Conservation (phyloP, 352 stramenopile genomes). For the Pythium folliculosum region DNA sequence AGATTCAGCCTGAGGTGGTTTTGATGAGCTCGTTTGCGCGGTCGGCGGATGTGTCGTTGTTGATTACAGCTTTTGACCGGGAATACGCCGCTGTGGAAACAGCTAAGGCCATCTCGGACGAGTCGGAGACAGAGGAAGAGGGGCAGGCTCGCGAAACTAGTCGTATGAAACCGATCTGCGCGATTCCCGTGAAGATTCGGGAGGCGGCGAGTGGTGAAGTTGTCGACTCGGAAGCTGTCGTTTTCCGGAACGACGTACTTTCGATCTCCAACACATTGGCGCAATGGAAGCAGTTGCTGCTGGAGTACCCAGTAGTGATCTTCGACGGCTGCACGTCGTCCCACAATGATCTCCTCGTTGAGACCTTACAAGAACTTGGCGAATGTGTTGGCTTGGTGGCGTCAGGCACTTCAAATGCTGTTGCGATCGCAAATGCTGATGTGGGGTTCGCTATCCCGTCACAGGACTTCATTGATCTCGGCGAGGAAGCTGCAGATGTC, state of each 20-base stretch:
- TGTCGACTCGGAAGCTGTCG: slow-evolving; percentile 36
- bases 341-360: slow-evolving; percentile 50
- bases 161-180: slow-evolving; percentile 33
- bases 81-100: slow-evolving; percentile 16
- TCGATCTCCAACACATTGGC: slow-evolving; percentile 57
- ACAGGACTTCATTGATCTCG: slow-evolving; percentile 47
- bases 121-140: slow-evolving; percentile 23
- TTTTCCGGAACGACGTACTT: slow-evolving; percentile 41
- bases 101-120: slow-evolving; percentile 10
- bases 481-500: slow-evolving; percentile 49
- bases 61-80: slow-evolving; percentile 30
- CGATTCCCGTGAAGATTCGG: slow-evolving; percentile 38
- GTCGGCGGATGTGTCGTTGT: slow-evolving; percentile 41
- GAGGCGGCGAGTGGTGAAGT: slow-evolving; percentile 41
- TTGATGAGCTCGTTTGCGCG: slow-evolving; percentile 47
- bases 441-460: slow-evolving; percentile 51
- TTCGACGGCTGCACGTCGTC: slow-evolving; percentile 46
- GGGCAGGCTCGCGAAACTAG: slow-evolving; percentile 11
- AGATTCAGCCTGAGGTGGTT: slow-evolving; percentile 54
- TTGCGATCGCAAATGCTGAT: slow-evolving; percentile 47
- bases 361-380: slow-evolving; percentile 54
- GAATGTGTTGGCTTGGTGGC: slow-evolving; percentile 52
- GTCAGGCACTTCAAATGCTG: slow-evolving; percentile 43
- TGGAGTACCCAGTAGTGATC: slow-evolving; percentile 43
- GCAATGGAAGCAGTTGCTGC: slow-evolving; percentile 49